These are phyloP conservation scores for Penicillium angulare DNA, from an alignment of 495 filamentous ascomycete genomes.

Conservation along the genomic window DNA sequence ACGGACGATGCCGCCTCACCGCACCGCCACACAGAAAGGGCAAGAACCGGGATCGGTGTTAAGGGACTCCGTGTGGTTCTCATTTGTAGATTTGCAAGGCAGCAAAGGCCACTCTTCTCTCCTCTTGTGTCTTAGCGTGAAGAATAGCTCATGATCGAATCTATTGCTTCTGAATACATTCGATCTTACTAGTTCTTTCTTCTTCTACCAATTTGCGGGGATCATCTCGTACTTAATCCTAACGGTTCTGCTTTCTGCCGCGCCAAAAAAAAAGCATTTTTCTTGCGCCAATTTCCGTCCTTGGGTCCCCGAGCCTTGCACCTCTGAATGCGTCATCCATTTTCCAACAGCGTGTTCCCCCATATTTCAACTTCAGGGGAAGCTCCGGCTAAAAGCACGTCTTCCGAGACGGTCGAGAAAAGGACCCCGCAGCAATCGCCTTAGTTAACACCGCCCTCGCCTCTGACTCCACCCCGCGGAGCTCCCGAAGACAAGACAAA, in stretches of 20 bases:
- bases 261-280: background rate
- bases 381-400: constrained; percentile 9
- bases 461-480: constrained; percentile 24
- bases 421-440: constrained; percentile 20
- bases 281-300: constrained; percentile 1
- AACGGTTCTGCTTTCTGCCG: background rate
- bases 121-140: background rate
- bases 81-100: constrained; percentile 3
- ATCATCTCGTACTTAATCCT: background rate
- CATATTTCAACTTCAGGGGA: constrained; percentile 9
- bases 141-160: background rate
- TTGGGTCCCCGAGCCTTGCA: background rate
- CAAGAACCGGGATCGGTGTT: constrained; percentile 10
- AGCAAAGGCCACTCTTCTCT: constrained; percentile 1
- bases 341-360: background rate
- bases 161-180: background rate
- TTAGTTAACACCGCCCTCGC: constrained; percentile 17
- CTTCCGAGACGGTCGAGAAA: constrained; percentile 9
- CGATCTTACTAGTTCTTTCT: background rate
- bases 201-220: no score
- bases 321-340: constrained; percentile 22
- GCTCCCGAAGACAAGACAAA: constrained; percentile 12
- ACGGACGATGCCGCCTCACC: background rate
- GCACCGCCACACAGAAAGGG: constrained; percentile 7
- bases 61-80: constrained; percentile 3